These are phyloP conservation scores for Nosema granulosis DNA, from an alignment of 371 early-diverging fungal genomes.

Conservation along the genomic window DNA sequence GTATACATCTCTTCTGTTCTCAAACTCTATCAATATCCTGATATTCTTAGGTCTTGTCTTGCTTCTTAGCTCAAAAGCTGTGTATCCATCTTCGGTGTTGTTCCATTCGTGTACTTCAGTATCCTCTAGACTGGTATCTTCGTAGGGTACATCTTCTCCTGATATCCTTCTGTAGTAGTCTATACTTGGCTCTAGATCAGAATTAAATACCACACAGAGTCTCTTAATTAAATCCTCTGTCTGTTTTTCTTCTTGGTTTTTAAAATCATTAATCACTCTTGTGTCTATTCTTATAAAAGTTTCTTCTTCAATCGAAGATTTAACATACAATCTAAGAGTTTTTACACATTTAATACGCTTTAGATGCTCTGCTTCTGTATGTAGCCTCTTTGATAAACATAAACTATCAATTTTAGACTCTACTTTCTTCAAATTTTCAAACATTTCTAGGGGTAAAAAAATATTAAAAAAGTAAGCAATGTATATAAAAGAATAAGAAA, in stretches of 20 bases:
- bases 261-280: slow-evolving; percentile 59
- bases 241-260: slow-evolving; percentile 28
- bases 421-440: slow-evolving; percentile 49
- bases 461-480: slow-evolving; percentile 4
- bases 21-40: slow-evolving; percentile 40
- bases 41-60: neutral
- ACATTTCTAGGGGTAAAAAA: slow-evolving; percentile 27
- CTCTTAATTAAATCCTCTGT: slow-evolving; percentile 53
- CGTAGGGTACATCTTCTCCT: neutral
- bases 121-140: neutral
- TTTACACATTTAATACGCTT: slow-evolving; percentile 65
- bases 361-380: slow-evolving; percentile 66
- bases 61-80: slow-evolving; percentile 41
- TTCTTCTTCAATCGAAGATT: slow-evolving; percentile 21
- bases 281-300: slow-evolving; percentile 57
- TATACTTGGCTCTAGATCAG: neutral
- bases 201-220: slow-evolving; percentile 21
- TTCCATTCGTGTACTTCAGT: slow-evolving; percentile 55
- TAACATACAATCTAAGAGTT: slow-evolving; percentile 55
- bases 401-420: slow-evolving; percentile 59
- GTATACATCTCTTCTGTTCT: slow-evolving; percentile 44
- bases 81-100: neutral
- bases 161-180: neutral
- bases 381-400: slow-evolving; percentile 56
- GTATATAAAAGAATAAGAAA: no score